phyloP scores from a whole-genome alignment of 768 basidiomycete genomes.

The Gloeophyllum trabeum region DNA sequence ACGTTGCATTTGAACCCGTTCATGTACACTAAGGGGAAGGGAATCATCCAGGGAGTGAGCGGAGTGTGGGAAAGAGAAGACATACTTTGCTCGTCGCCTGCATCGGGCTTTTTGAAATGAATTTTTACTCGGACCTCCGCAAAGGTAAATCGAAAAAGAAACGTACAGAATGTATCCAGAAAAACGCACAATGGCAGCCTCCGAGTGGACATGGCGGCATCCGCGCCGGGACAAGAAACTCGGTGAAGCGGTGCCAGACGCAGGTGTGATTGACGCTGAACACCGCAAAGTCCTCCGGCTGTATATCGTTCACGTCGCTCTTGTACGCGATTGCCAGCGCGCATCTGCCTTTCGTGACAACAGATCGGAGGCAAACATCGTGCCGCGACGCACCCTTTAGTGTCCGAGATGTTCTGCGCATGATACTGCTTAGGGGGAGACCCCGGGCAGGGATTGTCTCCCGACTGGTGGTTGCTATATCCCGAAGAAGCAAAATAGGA shows the following conservation, averaged over 20 bases:
- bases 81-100: slow-evolving; percentile 24
- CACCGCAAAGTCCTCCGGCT: slow-evolving; percentile 29
- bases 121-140: not conserved
- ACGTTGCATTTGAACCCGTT: slow-evolving; percentile 29
- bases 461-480: slow-evolving; percentile 3
- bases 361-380: too few species aligned
- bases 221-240: slow-evolving; percentile 27
- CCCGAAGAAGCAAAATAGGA: slow-evolving; percentile 9
- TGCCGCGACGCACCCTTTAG: slow-evolving; percentile 14
- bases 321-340: slow-evolving; percentile 34
- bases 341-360: slow-evolving; percentile 5
- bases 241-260: slow-evolving; percentile 27
- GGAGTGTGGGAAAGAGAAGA: not conserved
- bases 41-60: not conserved
- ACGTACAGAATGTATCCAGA: slow-evolving; percentile 25
- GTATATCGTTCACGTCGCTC: slow-evolving; percentile 19
- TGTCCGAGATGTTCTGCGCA: slow-evolving; percentile 18
- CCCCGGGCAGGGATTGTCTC: slow-evolving; percentile 14
- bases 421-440: slow-evolving; percentile 14
- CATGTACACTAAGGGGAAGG: slow-evolving; percentile 20
- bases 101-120: slow-evolving; percentile 12
- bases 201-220: slow-evolving; percentile 32
- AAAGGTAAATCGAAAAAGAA: not conserved
- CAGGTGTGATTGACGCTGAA: slow-evolving; percentile 33
- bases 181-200: slow-evolving; percentile 32